Evolutionary conservation across 1,139 yeast species (phyloP).

Genomic region (Scheffersomyces parashehatae): DNA sequence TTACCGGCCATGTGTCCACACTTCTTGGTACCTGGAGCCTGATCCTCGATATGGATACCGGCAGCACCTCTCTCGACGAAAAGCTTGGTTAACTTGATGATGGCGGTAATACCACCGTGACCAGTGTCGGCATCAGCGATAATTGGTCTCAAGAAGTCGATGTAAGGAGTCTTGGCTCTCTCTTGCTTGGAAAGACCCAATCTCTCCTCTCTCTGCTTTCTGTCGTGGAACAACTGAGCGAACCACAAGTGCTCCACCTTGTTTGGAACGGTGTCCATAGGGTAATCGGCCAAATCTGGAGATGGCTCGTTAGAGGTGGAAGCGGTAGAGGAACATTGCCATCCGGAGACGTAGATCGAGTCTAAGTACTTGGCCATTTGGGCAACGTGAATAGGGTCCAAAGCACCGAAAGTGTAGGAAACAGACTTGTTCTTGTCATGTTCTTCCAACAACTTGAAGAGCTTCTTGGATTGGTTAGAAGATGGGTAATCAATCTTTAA

Average conservation of each 20-base stretch:
- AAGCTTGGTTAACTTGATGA: conserved; percentile 91
- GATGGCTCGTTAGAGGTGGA: conserved; percentile 97
- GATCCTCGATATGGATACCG: conserved; percentile 97
- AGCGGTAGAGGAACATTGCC: conserved; percentile 99
- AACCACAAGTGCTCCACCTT: conserved; percentile 96
- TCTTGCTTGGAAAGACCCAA: conserved; percentile 57
- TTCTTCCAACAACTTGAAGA: conserved; percentile 65
- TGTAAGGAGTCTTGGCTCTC: conserved; percentile 64
- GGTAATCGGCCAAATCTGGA: conserved; percentile 98
- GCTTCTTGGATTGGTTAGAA: conserved; percentile 79
- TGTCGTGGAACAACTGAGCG: conserved; percentile 96
- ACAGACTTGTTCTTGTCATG: conserved; percentile 76
- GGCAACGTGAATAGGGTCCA: conserved; percentile 93
- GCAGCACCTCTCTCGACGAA: conserved; percentile 99
- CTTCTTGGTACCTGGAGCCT: conserved; percentile 97
- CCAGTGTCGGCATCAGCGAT: conserved; percentile 99
- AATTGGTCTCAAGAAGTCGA: conserved; percentile 89
- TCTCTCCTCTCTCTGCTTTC: conserved; percentile 91
- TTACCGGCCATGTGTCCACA: conserved; percentile 99
- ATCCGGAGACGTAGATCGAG: conserved; percentile 91
- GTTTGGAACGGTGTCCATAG: conserved; percentile 98
- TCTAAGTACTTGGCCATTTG: conserved; percentile 97
- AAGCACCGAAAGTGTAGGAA: conserved; percentile 92
- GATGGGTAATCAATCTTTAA: conserved; percentile 71
- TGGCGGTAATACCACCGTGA: conserved; percentile 97